phyloP scores from a whole-genome alignment of 257 asterid genomes.

The Solanum sejunctum region DNA sequence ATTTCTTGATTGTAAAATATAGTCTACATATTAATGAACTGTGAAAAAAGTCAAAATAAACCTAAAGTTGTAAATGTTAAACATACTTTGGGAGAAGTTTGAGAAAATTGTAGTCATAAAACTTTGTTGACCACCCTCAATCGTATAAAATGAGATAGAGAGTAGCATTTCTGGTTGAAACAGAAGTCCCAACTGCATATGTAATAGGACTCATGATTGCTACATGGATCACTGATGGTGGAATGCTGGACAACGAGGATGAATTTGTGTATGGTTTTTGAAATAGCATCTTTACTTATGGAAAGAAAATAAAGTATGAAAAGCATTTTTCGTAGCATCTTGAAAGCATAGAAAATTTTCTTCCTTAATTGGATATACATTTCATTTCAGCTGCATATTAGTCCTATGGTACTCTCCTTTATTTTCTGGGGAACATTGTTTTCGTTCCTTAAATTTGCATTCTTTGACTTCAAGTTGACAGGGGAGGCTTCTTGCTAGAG shows the following conservation, averaged over 20 bases:
- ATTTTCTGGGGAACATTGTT: neutral
- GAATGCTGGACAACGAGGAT: neutral
- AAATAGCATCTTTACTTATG: neutral
- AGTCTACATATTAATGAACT: neutral
- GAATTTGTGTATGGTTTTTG: neutral
- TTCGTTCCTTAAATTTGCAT: conserved; percentile 26
- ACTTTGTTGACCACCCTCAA: neutral
- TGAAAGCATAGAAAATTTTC: neutral
- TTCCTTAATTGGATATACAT: neutral
- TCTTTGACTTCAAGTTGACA: conserved; percentile 92
- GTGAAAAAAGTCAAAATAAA: neutral
- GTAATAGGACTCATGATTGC: neutral
- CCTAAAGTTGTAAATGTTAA: neutral
- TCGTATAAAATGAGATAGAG: neutral
- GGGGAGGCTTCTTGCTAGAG: conserved; percentile 98
- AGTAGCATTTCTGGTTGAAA: neutral
- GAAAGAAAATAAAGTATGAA: neutral
- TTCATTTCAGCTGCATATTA: neutral
- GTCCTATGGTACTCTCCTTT: neutral
- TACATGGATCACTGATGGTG: neutral
- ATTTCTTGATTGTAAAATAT: neutral
- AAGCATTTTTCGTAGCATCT: neutral
- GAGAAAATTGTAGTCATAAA: neutral
- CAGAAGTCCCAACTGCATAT: neutral
- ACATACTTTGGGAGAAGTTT: neutral